Evolutionary conservation across 2,329 filamentous ascomycete genomes (phyloP).

Genomic region (Phialocephala subalpina): DNA sequence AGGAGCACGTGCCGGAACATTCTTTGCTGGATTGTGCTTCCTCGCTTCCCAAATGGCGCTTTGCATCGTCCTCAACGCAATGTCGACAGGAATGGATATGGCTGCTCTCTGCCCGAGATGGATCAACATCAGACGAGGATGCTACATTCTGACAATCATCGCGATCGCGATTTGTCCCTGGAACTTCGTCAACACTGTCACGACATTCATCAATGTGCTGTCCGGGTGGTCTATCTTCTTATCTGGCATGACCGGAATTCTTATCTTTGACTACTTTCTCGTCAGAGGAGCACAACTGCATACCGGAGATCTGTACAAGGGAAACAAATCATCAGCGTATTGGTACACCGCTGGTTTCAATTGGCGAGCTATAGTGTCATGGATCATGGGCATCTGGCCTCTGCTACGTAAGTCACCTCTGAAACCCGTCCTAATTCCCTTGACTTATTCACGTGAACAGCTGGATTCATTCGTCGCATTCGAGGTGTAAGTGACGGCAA

Average conservation of each 20-base stretch:
- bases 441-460: slow-evolving; percentile 21
- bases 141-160: slow-evolving; percentile 51
- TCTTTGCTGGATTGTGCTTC: slow-evolving; percentile 48
- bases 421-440: neutral
- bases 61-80: slow-evolving; percentile 38
- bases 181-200: slow-evolving; percentile 53
- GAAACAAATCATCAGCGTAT: slow-evolving; percentile 48
- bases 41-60: slow-evolving; percentile 46
- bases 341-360: slow-evolving; percentile 54
- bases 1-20: slow-evolving; percentile 46
- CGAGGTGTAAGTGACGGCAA: slow-evolving; percentile 30
- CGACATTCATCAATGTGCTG: slow-evolving; percentile 50
- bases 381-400: slow-evolving; percentile 48
- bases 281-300: slow-evolving; percentile 50
- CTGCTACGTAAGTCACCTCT: slow-evolving; percentile 40
- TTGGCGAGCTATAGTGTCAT: slow-evolving; percentile 51
- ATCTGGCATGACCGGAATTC: slow-evolving; percentile 54
- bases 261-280: slow-evolving; percentile 55
- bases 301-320: slow-evolving; percentile 53
- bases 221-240: slow-evolving; percentile 53
- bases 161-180: slow-evolving; percentile 54
- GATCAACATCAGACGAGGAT: slow-evolving; percentile 57
- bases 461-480: slow-evolving; percentile 40
- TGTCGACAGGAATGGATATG: slow-evolving; percentile 55
- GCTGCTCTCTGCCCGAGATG: slow-evolving; percentile 54